Conservation (phyloP, 2,329 filamentous ascomycete species). For the Verticillium zaregamsianum region DNA sequence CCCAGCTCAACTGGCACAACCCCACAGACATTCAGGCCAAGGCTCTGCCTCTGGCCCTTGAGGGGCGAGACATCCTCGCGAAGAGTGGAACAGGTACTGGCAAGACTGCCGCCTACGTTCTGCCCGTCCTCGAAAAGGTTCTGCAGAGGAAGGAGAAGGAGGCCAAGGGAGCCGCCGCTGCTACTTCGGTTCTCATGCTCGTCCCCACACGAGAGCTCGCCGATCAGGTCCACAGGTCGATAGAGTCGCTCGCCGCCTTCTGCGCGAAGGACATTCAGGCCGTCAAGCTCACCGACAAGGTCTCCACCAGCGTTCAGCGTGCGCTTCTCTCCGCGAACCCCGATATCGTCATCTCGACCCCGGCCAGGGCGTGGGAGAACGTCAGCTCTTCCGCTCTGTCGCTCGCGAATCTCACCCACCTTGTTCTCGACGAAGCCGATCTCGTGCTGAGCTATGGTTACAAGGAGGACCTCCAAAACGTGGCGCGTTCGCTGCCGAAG, state of each 20-base stretch:
- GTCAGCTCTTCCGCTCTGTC: slow-evolving; percentile 69
- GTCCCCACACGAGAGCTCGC: slow-evolving; percentile 94
- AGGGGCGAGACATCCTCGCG: slow-evolving; percentile 85
- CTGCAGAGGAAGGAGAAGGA: slow-evolving; percentile 64
- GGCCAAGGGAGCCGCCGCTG: slow-evolving; percentile 36
- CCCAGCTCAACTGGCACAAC: slow-evolving; percentile 75
- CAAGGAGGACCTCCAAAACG: slow-evolving; percentile 78
- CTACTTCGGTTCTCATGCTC: slow-evolving; percentile 76
- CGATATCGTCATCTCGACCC: slow-evolving; percentile 88
- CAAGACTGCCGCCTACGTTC: slow-evolving; percentile 93
- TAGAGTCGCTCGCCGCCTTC: slow-evolving; percentile 73
- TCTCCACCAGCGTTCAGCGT: slow-evolving; percentile 83
- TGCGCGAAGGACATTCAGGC: slow-evolving; percentile 79
- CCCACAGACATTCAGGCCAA: slow-evolving; percentile 87
- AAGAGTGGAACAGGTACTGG: slow-evolving; percentile 94
- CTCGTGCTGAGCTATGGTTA: slow-evolving; percentile 92
- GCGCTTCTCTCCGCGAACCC: slow-evolving; percentile 81
- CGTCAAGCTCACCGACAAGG: slow-evolving; percentile 85
- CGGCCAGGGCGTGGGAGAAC: slow-evolving; percentile 75
- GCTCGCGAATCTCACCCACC: slow-evolving; percentile 65
- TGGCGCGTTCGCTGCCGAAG: slow-evolving; percentile 74
- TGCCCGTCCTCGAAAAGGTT: slow-evolving; percentile 83
- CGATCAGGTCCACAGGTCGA: slow-evolving; percentile 78
- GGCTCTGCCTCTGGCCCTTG: slow-evolving; percentile 81
- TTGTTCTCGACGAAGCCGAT: slow-evolving; percentile 94